phyloP scores from a whole-genome alignment of 345 rosid species.

The Lumnitzera littorea region DNA sequence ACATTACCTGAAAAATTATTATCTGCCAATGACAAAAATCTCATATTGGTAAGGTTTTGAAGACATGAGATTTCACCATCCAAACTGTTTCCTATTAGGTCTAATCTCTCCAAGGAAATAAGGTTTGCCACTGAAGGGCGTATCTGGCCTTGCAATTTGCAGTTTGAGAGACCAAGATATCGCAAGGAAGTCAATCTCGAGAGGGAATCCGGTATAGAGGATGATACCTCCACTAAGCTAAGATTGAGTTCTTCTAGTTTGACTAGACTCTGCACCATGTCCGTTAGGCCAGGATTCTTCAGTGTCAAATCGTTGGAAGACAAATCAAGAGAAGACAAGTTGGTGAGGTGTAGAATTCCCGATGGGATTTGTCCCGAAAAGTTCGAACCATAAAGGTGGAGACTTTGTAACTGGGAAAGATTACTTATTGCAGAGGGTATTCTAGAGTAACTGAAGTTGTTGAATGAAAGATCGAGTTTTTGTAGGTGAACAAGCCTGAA shows the following conservation, averaged over 20 bases:
- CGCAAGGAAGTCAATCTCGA: no score
- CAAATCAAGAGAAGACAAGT: conserved; percentile 1
- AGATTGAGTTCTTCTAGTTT: no score
- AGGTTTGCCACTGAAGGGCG: conserved; percentile 8
- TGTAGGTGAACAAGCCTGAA: no score
- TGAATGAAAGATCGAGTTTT: no score
- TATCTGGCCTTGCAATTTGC: background rate
- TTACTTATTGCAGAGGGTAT: conserved; percentile 10
- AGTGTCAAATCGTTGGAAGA: background rate
- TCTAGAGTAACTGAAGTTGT: background rate
- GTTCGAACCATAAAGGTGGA: conserved; percentile 6
- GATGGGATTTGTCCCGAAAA: conserved; percentile 10
- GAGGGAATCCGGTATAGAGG: no score
- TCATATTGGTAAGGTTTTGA: no score
- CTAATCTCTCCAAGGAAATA: background rate
- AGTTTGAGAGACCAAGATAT: no score
- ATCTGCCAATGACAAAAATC: no score
- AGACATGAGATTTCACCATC: no score
- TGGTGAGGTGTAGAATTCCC: conserved; percentile 3
- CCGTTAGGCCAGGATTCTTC: background rate
- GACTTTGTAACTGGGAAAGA: conserved; percentile 5
- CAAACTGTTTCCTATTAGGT: background rate
- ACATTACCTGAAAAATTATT: no score
- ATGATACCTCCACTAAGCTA: no score
- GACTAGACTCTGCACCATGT: conserved; percentile 1